Conservation (phyloP, 192 early-diverging fungal species). For the Rhizophagus prolifer region DNA sequence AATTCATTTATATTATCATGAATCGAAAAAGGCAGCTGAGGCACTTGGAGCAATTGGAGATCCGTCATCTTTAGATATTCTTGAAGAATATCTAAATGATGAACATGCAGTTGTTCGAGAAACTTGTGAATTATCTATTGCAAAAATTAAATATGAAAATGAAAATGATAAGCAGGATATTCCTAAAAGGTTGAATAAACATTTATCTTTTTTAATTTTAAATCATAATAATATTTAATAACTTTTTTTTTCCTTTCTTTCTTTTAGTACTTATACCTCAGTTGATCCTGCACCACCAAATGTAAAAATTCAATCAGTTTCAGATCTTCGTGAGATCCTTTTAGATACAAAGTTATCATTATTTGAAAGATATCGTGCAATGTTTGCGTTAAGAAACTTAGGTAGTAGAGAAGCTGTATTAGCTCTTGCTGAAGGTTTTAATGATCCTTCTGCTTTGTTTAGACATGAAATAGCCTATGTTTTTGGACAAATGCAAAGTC, state of each 20-base stretch:
- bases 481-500: constrained; percentile 97
- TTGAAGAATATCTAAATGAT: constrained; percentile 79
- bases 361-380: constrained; percentile 91
- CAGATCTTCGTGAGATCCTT: constrained; percentile 65
- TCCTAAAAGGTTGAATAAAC: constrained; percentile 35
- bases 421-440: constrained; percentile 74
- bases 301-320: constrained; percentile 56
- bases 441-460: constrained; percentile 76
- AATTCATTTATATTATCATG: not conserved
- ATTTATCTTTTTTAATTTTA: not conserved
- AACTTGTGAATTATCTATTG: constrained; percentile 89
- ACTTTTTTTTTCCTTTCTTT: not conserved
- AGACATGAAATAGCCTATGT: constrained; percentile 95
- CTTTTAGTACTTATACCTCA: constrained; percentile 62
- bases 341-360: constrained; percentile 69
- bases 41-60: constrained; percentile 92
- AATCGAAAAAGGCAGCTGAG: constrained; percentile 73
- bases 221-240: constrained; percentile 12
- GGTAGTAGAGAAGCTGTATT: constrained; percentile 79
- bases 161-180: constrained; percentile 51
- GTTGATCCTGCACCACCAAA: constrained; percentile 92
- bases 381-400: constrained; percentile 92
- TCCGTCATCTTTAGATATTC: constrained; percentile 58
- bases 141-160: constrained; percentile 77
- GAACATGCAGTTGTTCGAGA: constrained; percentile 70